Evolutionary conservation across 208 protist genomes (phyloP).

Genomic region (Naegleria fowleri): DNA sequence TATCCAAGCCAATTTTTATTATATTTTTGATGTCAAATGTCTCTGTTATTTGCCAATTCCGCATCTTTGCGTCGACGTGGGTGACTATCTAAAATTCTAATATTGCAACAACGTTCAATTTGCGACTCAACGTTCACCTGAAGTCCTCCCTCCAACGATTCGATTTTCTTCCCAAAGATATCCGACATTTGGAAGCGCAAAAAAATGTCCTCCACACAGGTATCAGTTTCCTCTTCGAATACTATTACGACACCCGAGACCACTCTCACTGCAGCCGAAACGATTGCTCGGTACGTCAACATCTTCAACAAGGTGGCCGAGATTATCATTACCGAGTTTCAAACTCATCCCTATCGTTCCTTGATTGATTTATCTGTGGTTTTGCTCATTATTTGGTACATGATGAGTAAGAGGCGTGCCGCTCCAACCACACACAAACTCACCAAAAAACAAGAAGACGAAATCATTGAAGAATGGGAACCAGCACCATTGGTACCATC

Average conservation of each 20-base stretch:
- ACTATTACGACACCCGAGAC: no score
- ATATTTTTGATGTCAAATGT: no score
- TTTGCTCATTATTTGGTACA: neutral
- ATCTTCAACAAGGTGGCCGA: neutral
- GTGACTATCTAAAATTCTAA: no score
- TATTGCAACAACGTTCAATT: no score
- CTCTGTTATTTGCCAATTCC: no score
- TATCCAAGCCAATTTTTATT: no score
- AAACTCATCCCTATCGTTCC: neutral
- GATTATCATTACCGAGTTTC: neutral
- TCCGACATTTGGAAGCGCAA: neutral
- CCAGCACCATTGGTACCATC: neutral
- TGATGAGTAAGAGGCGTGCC: neutral
- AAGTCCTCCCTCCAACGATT: no score
- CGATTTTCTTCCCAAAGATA: no score
- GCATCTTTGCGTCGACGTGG: no score
- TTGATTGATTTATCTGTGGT: neutral
- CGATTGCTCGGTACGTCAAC: neutral
- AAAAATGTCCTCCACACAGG: neutral
- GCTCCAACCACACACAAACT: neutral
- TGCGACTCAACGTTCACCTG: no score
- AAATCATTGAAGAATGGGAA: constrained; percentile 9
- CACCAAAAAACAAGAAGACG: neutral
- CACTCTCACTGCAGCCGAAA: neutral
- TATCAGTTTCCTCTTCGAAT: neutral